Conservation (phyloP, 331 rosid species). For the Telfairia occidentalis region DNA sequence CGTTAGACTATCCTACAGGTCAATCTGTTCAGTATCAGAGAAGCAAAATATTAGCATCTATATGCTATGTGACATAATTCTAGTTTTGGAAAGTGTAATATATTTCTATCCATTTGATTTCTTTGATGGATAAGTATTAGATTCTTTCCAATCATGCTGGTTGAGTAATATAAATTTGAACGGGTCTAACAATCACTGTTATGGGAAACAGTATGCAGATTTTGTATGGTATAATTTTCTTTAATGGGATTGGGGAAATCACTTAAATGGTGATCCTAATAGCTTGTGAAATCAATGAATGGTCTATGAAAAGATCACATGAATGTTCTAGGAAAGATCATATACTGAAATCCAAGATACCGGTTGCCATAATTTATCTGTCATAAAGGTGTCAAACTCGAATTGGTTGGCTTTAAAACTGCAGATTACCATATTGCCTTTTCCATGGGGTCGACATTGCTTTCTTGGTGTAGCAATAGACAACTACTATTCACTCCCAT, state of each 20-base stretch:
- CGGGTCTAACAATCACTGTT: not conserved
- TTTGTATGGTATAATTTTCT: not conserved
- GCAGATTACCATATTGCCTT: constrained; percentile 99
- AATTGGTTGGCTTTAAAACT: constrained; percentile 99
- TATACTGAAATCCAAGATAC: constrained; percentile 77
- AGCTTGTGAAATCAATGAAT: constrained; percentile 68
- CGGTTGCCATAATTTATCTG: constrained; percentile 95
- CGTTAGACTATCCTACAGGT: not conserved
- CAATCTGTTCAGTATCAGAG: not conserved
- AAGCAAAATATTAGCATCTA: not conserved
- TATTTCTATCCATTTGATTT: not conserved
- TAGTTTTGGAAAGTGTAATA: not conserved
- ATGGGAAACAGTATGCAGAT: constrained; percentile 8
- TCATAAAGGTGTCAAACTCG: constrained; percentile 98
- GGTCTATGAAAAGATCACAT: constrained; percentile 79
- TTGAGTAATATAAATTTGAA: not conserved
- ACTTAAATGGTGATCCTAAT: constrained; percentile 36
- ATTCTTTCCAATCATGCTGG: constrained; percentile 12
- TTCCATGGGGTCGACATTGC: constrained; percentile 97
- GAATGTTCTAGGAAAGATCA: constrained; percentile 74
- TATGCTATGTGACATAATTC: not conserved
- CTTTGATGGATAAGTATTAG: constrained; percentile 1
- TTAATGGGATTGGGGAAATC: constrained; percentile 39
- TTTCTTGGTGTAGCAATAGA: constrained; percentile 89
- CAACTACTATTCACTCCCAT: constrained; percentile 73